Percentiles rank a stretch among this genome's conserved stretches.
Evolutionary conservation across 768 basidiomycete species (phyloP).

Genomic region (Daedalea quercina): DNA sequence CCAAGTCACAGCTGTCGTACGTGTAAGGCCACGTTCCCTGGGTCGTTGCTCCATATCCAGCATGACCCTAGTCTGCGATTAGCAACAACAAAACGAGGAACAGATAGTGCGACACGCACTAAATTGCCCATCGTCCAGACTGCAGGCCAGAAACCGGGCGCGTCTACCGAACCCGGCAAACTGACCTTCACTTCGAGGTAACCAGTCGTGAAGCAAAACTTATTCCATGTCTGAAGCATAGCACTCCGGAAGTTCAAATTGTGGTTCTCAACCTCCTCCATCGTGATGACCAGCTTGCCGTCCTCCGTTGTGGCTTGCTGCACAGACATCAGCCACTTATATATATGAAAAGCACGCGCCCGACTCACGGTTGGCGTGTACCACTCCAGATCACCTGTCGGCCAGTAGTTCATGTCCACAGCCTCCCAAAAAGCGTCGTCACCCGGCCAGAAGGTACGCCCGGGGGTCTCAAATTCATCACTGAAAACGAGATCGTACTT

Average conservation of each 20-base stretch:
- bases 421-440: slow-evolving; percentile 89
- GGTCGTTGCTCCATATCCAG: slow-evolving; percentile 86
- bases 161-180: slow-evolving; percentile 53
- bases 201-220: slow-evolving; percentile 90
- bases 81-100: not conserved
- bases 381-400: slow-evolving; percentile 80
- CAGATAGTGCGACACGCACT: slow-evolving; percentile 20
- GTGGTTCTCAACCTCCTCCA: slow-evolving; percentile 63
- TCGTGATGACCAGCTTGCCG: slow-evolving; percentile 78
- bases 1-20: slow-evolving; percentile 80
- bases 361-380: slow-evolving; percentile 60
- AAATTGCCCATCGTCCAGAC: slow-evolving; percentile 78
- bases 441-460: slow-evolving; percentile 68
- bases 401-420: slow-evolving; percentile 79
- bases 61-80: slow-evolving; percentile 39
- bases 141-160: slow-evolving; percentile 86
- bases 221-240: slow-evolving; percentile 87
- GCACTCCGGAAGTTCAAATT: slow-evolving; percentile 83
- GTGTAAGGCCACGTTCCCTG: slow-evolving; percentile 83
- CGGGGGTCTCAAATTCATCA: slow-evolving; percentile 76
- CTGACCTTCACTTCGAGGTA: slow-evolving; percentile 82
- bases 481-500: slow-evolving; percentile 82
- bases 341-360: not conserved
- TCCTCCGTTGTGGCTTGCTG: slow-evolving; percentile 65
- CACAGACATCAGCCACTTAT: slow-evolving; percentile 4